Evolutionary conservation across 106 monocot species (phyloP).

Genomic region (Allium fistulosum): DNA sequence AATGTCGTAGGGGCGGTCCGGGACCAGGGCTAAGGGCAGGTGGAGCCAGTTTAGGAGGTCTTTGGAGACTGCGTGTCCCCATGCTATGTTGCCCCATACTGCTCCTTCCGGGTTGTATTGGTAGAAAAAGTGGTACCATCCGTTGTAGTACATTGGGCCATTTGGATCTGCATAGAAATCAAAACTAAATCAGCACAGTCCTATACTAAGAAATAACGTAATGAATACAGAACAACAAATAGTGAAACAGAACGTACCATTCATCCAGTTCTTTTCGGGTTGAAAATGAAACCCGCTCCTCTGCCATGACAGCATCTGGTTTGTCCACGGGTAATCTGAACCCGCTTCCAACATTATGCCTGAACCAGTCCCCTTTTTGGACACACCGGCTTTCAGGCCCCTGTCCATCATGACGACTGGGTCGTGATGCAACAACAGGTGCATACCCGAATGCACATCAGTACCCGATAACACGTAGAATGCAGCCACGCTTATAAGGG

Average conservation of each 20-base stretch:
- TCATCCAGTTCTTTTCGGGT: slow-evolving; percentile 48
- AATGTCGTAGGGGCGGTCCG: slow-evolving; percentile 37
- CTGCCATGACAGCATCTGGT: slow-evolving; percentile 41
- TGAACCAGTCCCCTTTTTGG: not conserved
- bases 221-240: not conserved
- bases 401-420: not conserved
- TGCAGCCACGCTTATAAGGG: too few species aligned
- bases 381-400: not conserved
- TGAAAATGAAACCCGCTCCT: slow-evolving; percentile 45
- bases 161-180: slow-evolving; percentile 19
- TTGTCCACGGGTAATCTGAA: slow-evolving; percentile 31
- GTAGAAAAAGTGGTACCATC: slow-evolving; percentile 56
- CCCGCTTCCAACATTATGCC: not conserved
- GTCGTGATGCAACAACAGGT: not conserved
- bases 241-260: slow-evolving; percentile 14
- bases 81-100: slow-evolving; percentile 41
- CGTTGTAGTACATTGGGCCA: slow-evolving; percentile 33
- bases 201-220: not conserved
- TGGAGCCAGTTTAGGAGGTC: slow-evolving; percentile 38
- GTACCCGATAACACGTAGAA: too few species aligned
- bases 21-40: slow-evolving; percentile 37
- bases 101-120: slow-evolving; percentile 32
- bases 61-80: slow-evolving; percentile 41
- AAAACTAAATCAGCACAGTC: not conserved
- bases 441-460: not conserved